phyloP scores from a whole-genome alignment of 192 early-diverging fungal genomes.

The Coemansia biformis region DNA sequence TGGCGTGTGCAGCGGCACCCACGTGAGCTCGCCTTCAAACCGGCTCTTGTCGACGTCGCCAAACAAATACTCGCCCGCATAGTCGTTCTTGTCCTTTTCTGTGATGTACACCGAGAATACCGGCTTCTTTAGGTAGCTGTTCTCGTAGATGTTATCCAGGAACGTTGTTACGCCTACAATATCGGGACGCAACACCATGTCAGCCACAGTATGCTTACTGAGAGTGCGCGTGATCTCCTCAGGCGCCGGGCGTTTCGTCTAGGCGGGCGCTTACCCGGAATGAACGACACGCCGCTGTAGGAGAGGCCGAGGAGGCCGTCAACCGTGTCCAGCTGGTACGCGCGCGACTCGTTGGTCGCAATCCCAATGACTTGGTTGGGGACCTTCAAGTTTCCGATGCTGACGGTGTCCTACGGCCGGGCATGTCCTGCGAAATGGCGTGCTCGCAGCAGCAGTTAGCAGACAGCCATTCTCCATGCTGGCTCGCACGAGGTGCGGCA shows the following conservation, averaged over 20 bases:
- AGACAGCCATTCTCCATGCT: too few relatives aligned
- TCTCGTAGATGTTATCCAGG: slow-evolving; percentile 52
- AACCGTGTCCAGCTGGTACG: slow-evolving; percentile 55
- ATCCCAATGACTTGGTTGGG: slow-evolving; percentile 60
- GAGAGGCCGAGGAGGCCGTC: slow-evolving; percentile 68
- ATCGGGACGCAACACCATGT: too few relatives aligned
- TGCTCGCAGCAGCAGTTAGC: too few relatives aligned
- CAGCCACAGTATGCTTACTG: too few relatives aligned
- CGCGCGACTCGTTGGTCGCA: slow-evolving; percentile 53
- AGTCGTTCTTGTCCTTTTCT: slow-evolving; percentile 48
- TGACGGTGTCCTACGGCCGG: slow-evolving; percentile 49
- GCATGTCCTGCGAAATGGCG: neutral
- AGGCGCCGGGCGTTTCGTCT: too few relatives aligned
- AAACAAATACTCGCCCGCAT: slow-evolving; percentile 59
- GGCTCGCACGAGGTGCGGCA: too few relatives aligned
- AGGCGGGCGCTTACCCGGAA: slow-evolving; percentile 41
- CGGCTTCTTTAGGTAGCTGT: slow-evolving; percentile 55
- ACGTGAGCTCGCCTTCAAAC: slow-evolving; percentile 53
- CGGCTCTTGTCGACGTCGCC: slow-evolving; percentile 51
- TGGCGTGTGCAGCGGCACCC: slow-evolving; percentile 49
- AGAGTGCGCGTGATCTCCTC: too few relatives aligned
- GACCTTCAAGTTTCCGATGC: slow-evolving; percentile 52
- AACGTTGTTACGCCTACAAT: slow-evolving; percentile 48
- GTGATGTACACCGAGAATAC: slow-evolving; percentile 66
- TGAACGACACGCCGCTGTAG: slow-evolving; percentile 52